Conservation (phyloP, 2,329 filamentous ascomycete species). For the Alternaria arborescens region DNA sequence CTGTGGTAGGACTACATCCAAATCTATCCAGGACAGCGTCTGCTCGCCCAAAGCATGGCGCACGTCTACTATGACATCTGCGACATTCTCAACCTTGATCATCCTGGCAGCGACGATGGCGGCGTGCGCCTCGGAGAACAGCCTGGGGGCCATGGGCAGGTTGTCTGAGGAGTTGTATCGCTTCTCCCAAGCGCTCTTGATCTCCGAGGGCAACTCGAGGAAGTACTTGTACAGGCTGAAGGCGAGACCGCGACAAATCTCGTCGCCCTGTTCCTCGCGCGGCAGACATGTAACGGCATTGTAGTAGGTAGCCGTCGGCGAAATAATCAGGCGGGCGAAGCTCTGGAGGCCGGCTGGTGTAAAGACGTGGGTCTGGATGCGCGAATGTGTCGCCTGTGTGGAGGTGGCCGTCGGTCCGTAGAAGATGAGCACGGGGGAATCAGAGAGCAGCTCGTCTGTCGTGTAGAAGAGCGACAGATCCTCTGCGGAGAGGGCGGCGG, state of each 20-base stretch:
- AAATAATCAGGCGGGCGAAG: conserved; percentile 90
- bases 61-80: conserved; percentile 76
- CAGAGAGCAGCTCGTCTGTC: conserved; percentile 81
- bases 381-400: conserved; percentile 87
- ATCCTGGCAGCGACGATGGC: conserved; percentile 88
- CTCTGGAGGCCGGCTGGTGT: conserved; percentile 87
- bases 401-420: conserved; percentile 90
- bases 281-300: conserved; percentile 88
- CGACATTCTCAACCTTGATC: conserved; percentile 79
- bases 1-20: conserved; percentile 85
- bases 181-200: conserved; percentile 74
- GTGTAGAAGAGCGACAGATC: conserved; percentile 88
- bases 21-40: conserved; percentile 82
- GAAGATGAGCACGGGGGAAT: conserved; percentile 87
- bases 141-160: conserved; percentile 69
- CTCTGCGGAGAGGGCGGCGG: conserved; percentile 78
- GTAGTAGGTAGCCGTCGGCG: conserved; percentile 91
- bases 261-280: conserved; percentile 93
- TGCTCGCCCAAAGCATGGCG: conserved; percentile 81
- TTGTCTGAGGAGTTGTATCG: conserved; percentile 61
- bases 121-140: conserved; percentile 93
- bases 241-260: conserved; percentile 87
- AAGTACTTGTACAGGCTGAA: conserved; percentile 97
- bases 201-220: conserved; percentile 78
- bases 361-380: conserved; percentile 93